phyloP scores from a whole-genome alignment of 176 grass and related monocot genomes.

The Thalia dealbata region DNA sequence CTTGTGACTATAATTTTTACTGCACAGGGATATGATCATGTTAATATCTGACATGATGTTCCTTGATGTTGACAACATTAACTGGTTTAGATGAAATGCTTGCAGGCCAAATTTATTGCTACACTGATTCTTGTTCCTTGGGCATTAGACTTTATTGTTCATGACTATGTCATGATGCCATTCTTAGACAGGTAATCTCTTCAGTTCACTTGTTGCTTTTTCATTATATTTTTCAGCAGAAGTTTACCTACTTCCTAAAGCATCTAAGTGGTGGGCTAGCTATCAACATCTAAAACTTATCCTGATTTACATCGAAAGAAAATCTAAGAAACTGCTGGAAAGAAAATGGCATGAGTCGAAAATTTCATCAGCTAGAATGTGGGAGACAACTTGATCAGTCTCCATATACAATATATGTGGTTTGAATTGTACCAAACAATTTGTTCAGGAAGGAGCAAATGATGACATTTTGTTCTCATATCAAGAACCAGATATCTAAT shows the following conservation, averaged over 20 bases:
- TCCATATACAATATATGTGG: too few species aligned
- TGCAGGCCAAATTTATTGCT: constrained; percentile 85
- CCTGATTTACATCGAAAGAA: neutral
- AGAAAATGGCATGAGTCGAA: neutral
- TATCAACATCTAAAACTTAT: neutral
- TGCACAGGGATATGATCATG: neutral
- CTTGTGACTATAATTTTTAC: neutral
- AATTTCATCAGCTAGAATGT: neutral
- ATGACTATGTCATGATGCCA: constrained; percentile 95
- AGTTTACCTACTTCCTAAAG: neutral
- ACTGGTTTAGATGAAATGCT: neutral
- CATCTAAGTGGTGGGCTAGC: neutral
- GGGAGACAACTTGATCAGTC: too few species aligned
- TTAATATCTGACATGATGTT: constrained; percentile 5
- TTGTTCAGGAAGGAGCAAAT: neutral
- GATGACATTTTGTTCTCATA: neutral
- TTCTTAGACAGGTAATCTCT: constrained; percentile 82
- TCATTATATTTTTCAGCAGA: neutral
- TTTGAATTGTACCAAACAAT: neutral
- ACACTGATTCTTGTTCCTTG: constrained; percentile 60
- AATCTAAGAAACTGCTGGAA: neutral
- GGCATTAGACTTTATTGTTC: constrained; percentile 67
- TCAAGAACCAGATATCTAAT: neutral
- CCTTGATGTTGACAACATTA: neutral
- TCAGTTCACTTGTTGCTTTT: neutral